These are phyloP conservation scores for Oemleria cerasiformis DNA, from an alignment of 306 rosid species.

Conservation along the genomic window DNA sequence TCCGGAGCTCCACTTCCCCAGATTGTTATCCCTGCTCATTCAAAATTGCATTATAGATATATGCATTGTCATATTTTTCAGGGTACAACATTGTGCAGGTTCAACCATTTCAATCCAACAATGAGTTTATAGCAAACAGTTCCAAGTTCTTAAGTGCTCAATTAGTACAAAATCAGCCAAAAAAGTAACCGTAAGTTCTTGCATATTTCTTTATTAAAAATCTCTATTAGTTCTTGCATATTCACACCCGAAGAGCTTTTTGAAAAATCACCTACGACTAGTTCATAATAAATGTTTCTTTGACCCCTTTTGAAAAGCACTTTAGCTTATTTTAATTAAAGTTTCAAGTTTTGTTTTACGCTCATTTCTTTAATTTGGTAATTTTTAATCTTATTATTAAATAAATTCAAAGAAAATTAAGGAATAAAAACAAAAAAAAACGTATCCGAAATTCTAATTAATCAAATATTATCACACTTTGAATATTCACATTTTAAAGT, in stretches of 20 bases:
- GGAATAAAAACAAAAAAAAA: too few species aligned
- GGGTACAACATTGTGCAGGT: neutral
- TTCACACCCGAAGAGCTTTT: neutral
- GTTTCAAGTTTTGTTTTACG: too few species aligned
- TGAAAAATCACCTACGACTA: neutral
- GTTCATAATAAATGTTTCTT: neutral
- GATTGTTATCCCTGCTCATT: conserved; percentile 47
- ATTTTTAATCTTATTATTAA: too few species aligned
- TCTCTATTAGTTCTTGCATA: neutral
- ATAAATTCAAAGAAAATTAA: too few species aligned
- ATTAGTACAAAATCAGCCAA: neutral
- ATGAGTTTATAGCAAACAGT: neutral
- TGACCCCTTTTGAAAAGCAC: neutral
- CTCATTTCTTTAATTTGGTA: too few species aligned
- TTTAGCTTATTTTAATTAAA: neutral
- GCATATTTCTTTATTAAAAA: neutral
- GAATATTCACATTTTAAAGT: too few species aligned
- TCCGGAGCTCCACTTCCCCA: conserved; percentile 58
- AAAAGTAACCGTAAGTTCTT: too few species aligned
- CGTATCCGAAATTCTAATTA: too few species aligned
- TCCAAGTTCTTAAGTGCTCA: neutral
- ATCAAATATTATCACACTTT: too few species aligned
- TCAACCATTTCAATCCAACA: neutral
- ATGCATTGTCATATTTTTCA: neutral
- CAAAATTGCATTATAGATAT: neutral